Evolutionary conservation across 2,329 filamentous ascomycete species (phyloP), one percentile per base, ranked within the genome.

Genomic region (Exophiala bonariae): DNA sequence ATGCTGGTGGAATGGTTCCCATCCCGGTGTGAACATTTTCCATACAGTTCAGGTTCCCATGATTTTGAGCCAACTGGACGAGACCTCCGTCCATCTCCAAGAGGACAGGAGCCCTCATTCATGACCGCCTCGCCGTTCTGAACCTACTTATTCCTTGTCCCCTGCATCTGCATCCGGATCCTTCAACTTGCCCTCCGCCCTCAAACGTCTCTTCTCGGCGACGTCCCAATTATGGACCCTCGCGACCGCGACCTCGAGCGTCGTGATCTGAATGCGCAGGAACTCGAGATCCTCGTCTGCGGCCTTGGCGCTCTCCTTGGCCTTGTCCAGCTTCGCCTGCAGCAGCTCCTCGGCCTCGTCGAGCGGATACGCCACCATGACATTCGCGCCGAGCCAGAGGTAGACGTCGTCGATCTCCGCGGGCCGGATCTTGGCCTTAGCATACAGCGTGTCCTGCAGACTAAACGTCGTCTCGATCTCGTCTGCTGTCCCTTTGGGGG

Each of bases 191-290:
- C 42, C 68, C 68, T 65, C 73, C 70, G 38, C 70, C 72, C 32
- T 93, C 52, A 96, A 90, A 75, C 96, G 96, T 59, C 93, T 79
- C 71, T 95, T 89, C 75, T 96, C 88, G 34, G 92, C 89, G 3
- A 99, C 90, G 63, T 99, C 93, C 92, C 93, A 97, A 70, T 99
- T 99, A 71, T 99, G 97, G n/a, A 99, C 91, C 56, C 93, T 80
- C 17, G 93, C 93, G 32, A 92, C 90, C 3, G 93, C 93, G 26
- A 99, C 93, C 70, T 99, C 93, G 76, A 99, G 85, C 0, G 91
- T 96, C 55, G 93, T 99, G 60, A 99, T 95, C 71, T 99, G 93
- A 67, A 97, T 92, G 52, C 93, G 77, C 62, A 99, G 71, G 65
- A 97, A 99, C 66, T 97, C 93, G 63, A 96, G 69, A 68, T 99